These are phyloP conservation scores for Monosporascus sp. DNA, from an alignment of 2,329 filamentous ascomycete genomes.

Conservation along the genomic window DNA sequence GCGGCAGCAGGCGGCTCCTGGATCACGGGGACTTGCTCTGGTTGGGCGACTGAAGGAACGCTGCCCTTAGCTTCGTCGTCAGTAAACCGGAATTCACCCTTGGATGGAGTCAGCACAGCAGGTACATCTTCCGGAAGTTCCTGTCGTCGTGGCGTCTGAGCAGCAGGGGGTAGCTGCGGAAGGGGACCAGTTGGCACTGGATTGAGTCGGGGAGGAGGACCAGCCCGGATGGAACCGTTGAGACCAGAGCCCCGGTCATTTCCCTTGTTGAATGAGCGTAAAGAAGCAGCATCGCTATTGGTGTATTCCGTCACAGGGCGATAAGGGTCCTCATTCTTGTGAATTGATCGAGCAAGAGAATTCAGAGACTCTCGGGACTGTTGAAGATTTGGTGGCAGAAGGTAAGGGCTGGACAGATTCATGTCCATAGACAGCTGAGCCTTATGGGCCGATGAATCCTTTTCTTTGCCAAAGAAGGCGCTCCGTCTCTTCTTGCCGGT, in stretches of 20 bases:
- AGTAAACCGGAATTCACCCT: constrained; percentile 30
- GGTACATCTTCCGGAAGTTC: constrained; percentile 6
- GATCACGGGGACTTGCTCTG: constrained; percentile 27
- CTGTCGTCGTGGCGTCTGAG: constrained; percentile 12
- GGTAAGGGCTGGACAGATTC: constrained; percentile 77
- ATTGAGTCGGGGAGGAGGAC: constrained; percentile 32
- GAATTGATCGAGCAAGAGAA: constrained; percentile 72
- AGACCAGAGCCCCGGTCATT: constrained; percentile 34
- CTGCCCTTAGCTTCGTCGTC: constrained; percentile 23
- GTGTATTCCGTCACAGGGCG: constrained; percentile 56
- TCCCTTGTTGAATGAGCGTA: constrained; percentile 44
- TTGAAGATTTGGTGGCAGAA: constrained; percentile 79
- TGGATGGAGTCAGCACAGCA: constrained; percentile 11
- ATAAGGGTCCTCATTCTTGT: constrained; percentile 79
- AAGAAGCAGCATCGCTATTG: constrained; percentile 49
- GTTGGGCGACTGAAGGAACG: constrained; percentile 12
- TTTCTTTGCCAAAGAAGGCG: constrained; percentile 50
- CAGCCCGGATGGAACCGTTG: constrained; percentile 24
- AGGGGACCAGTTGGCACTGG: constrained; percentile 37
- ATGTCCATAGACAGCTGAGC: constrained; percentile 66
- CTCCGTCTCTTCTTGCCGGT: constrained; percentile 37
- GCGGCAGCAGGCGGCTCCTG: constrained; percentile 32
- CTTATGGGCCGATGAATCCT: constrained; percentile 35
- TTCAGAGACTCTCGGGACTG: constrained; percentile 80
- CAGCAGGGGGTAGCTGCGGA: constrained; percentile 18